Evolutionary conservation across 345 rosid genomes (phyloP), one percentile per base, ranked within the genome.

Genomic region (Populus ilicifolia): DNA sequence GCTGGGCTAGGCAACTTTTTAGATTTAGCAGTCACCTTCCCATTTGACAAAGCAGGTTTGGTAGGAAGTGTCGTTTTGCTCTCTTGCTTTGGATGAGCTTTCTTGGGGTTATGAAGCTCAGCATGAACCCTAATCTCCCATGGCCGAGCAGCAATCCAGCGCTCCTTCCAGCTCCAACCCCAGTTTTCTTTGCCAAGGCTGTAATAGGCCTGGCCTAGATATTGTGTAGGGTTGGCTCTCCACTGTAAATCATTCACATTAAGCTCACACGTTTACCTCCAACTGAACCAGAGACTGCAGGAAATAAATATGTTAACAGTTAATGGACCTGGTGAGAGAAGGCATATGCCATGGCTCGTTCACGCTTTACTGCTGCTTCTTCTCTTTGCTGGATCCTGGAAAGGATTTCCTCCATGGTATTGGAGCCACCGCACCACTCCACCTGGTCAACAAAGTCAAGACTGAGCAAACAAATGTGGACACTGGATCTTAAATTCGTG

Each of bases 151-250:
- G 93, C 88, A 3, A 93, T 78, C 97, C 98, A 91, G 33, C 93
- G 90, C 80, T 91, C 95, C 78, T 84, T 86, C 98, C 98, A 91
- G 84, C 95, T 94, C 95, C 97, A 93, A 35, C 93, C 97, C 98
- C 93, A 93, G 61, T 82, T 86, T 70, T 90, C 92, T 81, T 88
- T 89, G 52, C 89, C 90, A 5, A 90, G 81, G 71, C 83, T 88
- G 78, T 86, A 93, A 46, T 91, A 88, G 72, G 96, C 88, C 75
- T 90, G 98, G 29, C 98, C 95, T 8, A 94, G 89, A 81, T 89
- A 91, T 63, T 89, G 94, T 70, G 90, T 90, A 5, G 91, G 84
- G 69, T 90, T 90, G 46, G 97, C 95, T 77, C 91, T 91, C 98
- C 98, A 93, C 98, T 93, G 84, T 83, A 82, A 75, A 74, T 17